phyloP scores from a whole-genome alignment of 768 basidiomycete genomes.

The Panellus pusillus region DNA sequence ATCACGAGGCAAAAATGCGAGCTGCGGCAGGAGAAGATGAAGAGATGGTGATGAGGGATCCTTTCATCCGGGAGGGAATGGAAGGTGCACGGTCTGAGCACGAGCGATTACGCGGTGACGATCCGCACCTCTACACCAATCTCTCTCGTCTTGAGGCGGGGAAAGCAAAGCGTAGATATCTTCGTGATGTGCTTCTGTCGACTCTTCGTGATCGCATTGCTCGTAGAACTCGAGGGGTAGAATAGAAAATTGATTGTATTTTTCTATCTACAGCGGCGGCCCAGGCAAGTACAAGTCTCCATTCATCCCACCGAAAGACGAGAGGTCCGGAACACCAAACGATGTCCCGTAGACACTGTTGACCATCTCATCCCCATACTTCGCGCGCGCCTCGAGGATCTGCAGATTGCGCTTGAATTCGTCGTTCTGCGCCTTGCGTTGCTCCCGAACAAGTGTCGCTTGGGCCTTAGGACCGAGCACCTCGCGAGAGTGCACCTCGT shows the following conservation, averaged over 20 bases:
- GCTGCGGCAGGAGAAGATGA: not conserved
- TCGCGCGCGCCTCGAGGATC: not conserved
- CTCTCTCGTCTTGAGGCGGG: not conserved
- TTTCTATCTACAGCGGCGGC: too few relatives aligned
- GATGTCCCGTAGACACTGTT: not conserved
- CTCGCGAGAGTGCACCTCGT: not conserved
- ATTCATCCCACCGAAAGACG: not conserved
- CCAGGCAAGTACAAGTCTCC: not conserved
- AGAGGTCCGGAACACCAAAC: too few relatives aligned
- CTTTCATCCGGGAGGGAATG: not conserved
- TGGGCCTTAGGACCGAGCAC: not conserved
- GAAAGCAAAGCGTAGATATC: not conserved
- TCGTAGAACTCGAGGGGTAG: not conserved
- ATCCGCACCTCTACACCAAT: not conserved
- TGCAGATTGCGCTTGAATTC: not conserved
- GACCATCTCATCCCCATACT: not conserved
- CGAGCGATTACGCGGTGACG: too few relatives aligned
- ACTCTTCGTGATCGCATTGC: not conserved
- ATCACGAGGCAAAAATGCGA: slow-evolving; percentile 1
- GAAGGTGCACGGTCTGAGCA: too few relatives aligned
- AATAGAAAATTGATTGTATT: too few relatives aligned
- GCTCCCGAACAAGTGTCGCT: not conserved
- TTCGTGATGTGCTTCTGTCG: not conserved
- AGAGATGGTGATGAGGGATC: not conserved
- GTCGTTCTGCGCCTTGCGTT: not conserved